Evolutionary conservation across 176 grass and related monocot species (phyloP).

Genomic region (Carex scoparia): DNA sequence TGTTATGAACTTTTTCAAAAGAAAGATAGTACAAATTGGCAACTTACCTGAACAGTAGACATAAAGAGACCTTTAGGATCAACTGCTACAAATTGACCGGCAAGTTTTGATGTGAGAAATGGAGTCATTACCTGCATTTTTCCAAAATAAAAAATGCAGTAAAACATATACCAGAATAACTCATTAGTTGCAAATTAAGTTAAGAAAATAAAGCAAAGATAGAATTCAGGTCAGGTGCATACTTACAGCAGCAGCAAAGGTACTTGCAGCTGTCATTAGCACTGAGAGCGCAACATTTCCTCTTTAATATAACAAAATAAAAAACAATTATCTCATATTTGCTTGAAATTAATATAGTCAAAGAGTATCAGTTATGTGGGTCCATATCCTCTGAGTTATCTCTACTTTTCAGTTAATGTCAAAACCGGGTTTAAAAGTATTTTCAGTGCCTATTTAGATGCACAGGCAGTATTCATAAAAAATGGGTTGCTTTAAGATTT

Average conservation of each 20-base stretch:
- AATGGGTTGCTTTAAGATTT: too few relatives aligned
- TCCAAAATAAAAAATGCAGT: background rate
- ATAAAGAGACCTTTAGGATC: conserved; percentile 77
- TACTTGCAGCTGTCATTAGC: conserved; percentile 88
- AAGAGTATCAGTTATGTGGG: background rate
- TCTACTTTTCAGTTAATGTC: too few relatives aligned
- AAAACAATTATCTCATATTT: background rate
- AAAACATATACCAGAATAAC: background rate
- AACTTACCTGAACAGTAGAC: conserved; percentile 72
- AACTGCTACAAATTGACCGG: conserved; percentile 83
- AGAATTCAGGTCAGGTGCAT: background rate
- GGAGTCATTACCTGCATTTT: conserved; percentile 83
- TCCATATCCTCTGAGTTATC: too few relatives aligned
- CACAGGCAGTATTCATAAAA: too few relatives aligned
- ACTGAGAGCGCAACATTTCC: conserved; percentile 92
- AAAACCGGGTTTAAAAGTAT: too few relatives aligned
- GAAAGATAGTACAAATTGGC: background rate
- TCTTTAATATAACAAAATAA: conserved; percentile 41
- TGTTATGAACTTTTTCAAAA: background rate
- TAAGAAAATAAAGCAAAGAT: background rate
- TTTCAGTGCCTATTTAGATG: too few relatives aligned
- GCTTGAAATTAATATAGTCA: background rate
- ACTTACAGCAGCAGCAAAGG: conserved; percentile 73
- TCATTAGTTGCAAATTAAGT: background rate
- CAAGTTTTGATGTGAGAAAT: conserved; percentile 79